Base-by-base conservation (phyloP, 2,329 filamentous ascomycete species). In the Aspergillus nomiae region DNA sequence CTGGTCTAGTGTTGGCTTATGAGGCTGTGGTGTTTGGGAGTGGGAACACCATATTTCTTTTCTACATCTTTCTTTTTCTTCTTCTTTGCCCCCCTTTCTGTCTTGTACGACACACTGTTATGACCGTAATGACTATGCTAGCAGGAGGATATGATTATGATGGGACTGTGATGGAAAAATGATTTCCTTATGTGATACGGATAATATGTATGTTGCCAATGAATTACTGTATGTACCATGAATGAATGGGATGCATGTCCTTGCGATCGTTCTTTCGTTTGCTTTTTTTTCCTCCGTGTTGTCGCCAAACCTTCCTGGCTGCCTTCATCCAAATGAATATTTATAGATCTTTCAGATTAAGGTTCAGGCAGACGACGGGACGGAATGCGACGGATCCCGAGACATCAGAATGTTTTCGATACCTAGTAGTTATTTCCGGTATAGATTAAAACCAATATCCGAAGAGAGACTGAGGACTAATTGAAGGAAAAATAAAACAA, bases 21-120 rank as follows among this genome's bases (percentile, higher is more conserved):
- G 28, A 19, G 48, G 9, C 21, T 34, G 11, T 38, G 60, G 62
- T 60, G 62, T 68, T 63, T 46, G 57, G 34, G 16, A 43, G 55
- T 59, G 21, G 43, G 55, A 36, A 51, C 55, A 51, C 48, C 28
- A 32, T 48, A 14, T 26, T 48, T 26, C 11, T 36, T 48, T 61
- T 12, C 38, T 58, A n/a, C 41, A n/a, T 48, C 34, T 48, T 38
- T 30, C 46, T 59, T 32, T 36, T 36, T 63, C 14, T 57, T 45
- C 36, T 59, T 48, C 34, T 41, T 53, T 36, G 3, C 19, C 38
- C 30, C 12, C n/a, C 45, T 26, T 21, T 56, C 48, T 45, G 28
- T 57, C 46, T 62, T 61, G 26, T 24, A 57, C n/a, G 36, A 34
- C 19, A 43, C 50, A n/a, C 50, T 53, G 12, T 50, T 28, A 60